Evolutionary conservation across 2,329 filamentous ascomycete genomes (phyloP), one percentile per base, ranked within the genome.

Genomic region (Aspergillus aculeatus): DNA sequence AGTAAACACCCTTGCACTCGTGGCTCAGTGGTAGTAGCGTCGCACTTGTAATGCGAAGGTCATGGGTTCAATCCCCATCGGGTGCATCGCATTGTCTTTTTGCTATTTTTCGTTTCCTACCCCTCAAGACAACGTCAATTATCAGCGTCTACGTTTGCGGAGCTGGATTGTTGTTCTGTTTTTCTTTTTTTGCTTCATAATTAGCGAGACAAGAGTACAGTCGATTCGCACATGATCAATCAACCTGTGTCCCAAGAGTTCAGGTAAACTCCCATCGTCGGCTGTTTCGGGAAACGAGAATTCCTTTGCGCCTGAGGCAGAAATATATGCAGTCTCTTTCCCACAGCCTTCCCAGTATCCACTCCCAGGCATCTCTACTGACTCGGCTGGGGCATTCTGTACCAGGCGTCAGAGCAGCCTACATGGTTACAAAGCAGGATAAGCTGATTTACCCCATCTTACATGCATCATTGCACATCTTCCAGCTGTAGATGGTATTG

Each of bases 401-500:
- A 35, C 11, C 6, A 44, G 14, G 16, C 16, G 3, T 14, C 38
- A 16, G 16, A 19, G 16, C 38, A n/a, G 38, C 14, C 16, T 5
- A 44, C 5, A 44, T 44, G 16, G 6, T 19, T 16, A 44, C 9
- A 1, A n/a, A 29, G 7, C 2, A 19, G 16, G 16, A 9, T 19
- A 12, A 19, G 16, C 16, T 5, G 6, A n/a, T 19, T 19, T 44
- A 44, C 6, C 16, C 38, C 38, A 44, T 44, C 32, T 44, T 19
- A 35, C 32, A 4, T 7, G 16, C 38, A 16, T 44, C 38, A 19
- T 44, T 19, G 14, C 14, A 14, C 38, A 19, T 19, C 38, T 35
- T n/a, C 16, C 38, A 16, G 38, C 38, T 44, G 38, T 12, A 44
- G 38, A 44, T 44, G 16, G 14, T 44, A 56, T 56, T 62, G 57